phyloP scores from a whole-genome alignment of 345 rosid species.

The Durio zibethinus region DNA sequence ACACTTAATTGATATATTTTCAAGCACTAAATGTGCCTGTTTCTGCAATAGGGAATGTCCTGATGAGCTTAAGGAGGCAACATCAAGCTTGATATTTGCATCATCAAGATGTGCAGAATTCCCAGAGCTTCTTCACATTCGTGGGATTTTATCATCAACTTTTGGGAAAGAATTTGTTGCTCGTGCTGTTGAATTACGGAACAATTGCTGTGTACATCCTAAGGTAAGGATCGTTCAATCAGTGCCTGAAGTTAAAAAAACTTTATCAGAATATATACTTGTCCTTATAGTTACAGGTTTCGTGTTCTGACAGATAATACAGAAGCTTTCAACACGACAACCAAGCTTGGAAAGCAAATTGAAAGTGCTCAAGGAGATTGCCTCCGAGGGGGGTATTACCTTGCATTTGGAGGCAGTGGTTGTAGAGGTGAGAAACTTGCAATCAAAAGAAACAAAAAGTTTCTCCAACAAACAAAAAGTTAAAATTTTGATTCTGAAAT shows the following conservation, averaged over 20 bases:
- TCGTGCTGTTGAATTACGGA: conserved; percentile 38
- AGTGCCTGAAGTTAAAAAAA: not conserved
- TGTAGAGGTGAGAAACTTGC: conserved; percentile 18
- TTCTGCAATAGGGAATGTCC: conserved; percentile 37
- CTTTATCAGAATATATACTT: not conserved
- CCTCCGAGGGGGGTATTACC: conserved; percentile 33
- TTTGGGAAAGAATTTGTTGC: conserved; percentile 42
- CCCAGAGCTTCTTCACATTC: conserved; percentile 48
- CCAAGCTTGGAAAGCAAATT: conserved; percentile 40
- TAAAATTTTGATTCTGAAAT: not conserved
- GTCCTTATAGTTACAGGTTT: not conserved
- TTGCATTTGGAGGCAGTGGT: conserved; percentile 22
- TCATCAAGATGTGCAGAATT: conserved; percentile 56
- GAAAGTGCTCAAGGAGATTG: conserved; percentile 35
- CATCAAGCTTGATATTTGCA: conserved; percentile 54
- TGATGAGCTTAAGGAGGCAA: conserved; percentile 49
- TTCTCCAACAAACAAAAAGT: not conserved
- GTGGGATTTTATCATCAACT: conserved; percentile 23
- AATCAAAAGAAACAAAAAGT: not conserved
- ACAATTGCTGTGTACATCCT: conserved; percentile 38
- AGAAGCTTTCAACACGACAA: conserved; percentile 38
- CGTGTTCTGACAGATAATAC: conserved; percentile 37
- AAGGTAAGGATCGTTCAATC: conserved; percentile 29
- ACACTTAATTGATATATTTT: not conserved
- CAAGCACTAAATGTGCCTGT: not conserved